Evolutionary conservation across 768 basidiomycete genomes (phyloP), one percentile per base, ranked within the genome.

Genomic region (Termitomyces sp.): DNA sequence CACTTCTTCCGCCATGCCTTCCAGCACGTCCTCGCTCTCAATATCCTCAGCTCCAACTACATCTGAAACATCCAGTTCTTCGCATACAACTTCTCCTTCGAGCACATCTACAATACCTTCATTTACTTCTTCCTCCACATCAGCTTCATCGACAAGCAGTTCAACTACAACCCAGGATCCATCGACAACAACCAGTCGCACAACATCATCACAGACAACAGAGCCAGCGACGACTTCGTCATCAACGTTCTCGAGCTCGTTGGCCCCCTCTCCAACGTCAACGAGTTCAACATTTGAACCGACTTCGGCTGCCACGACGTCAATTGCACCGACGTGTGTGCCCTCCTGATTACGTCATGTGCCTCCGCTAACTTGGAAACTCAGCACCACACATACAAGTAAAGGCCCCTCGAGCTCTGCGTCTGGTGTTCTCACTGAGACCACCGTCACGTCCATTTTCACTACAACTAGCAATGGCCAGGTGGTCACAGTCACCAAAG

Each of bases 401-500:
- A 32, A 43, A 36, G 15, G 7, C 20, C 37, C 38, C 38, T 40
- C 40, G 25, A 25, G 25, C 36, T n/a, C 46, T 20, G 34, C 31
- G 2, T 45, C 46, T 32, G 48, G 40, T 36, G 42, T 62, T 38
- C 38, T 51, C 40, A 58, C 59, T 37, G 58, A 55, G 17, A 73
- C 83, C 7, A 67, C 80, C 34, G 70, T 92, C 64, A 92, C 90
- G 8, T 73, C 81, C 38, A 75, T 82, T 12, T 67, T 83, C 43
- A 85, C 81, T 31, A 89, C 86, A 10, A 74, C 75, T 38, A 77
- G 74, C 25, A 76, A 84, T 65, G 90, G 90, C 14, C 66, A 69
- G 14, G 66, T 80, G 38, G 76, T 79, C 52, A 88, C 88, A 1
- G 75, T 89, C 61, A 92, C 91, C 0, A 77, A 85, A 66, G 73